Evolutionary conservation across 345 rosid genomes (phyloP).

Genomic region (Trapa bicornis): DNA sequence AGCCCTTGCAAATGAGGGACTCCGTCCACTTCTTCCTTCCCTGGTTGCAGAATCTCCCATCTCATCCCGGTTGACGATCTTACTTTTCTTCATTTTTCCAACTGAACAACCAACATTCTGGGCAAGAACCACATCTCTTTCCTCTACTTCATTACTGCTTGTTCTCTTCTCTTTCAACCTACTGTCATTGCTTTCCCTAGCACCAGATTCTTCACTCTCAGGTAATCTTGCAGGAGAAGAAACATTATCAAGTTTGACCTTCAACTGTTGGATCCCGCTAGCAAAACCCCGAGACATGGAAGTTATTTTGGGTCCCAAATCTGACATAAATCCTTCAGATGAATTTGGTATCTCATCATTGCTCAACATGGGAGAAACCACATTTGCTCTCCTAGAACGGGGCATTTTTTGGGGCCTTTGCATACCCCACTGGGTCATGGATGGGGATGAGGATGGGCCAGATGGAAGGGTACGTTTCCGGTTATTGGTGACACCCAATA

Average conservation of each 20-base stretch:
- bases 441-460: conserved; percentile 33
- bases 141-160: conserved; percentile 21
- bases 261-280: conserved; percentile 24
- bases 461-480: conserved; percentile 32
- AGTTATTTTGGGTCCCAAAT: conserved; percentile 21
- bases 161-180: conserved; percentile 26
- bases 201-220: conserved; percentile 47
- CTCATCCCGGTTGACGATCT: conserved; percentile 23
- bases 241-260: conserved; percentile 29
- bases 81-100: conserved; percentile 25
- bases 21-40: conserved; percentile 41
- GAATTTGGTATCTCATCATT: conserved; percentile 33
- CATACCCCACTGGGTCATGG: conserved; percentile 48
- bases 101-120: conserved; percentile 19
- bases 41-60: conserved; percentile 32
- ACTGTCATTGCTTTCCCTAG: conserved; percentile 27
- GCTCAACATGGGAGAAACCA: conserved; percentile 43
- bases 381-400: conserved; percentile 45
- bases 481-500: conserved; percentile 22
- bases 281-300: conserved; percentile 21
- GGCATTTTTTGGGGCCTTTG: conserved; percentile 46
- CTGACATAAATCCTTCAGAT: conserved; percentile 34
- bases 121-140: conserved; percentile 14
- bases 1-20: conserved; percentile 22
- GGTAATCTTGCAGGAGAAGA: conserved; percentile 42